A percentile compares a stretch with the other conserved stretches of the same genome.
Evolutionary conservation across 768 basidiomycete species (phyloP).

Genomic region (Pholiota conissans): DNA sequence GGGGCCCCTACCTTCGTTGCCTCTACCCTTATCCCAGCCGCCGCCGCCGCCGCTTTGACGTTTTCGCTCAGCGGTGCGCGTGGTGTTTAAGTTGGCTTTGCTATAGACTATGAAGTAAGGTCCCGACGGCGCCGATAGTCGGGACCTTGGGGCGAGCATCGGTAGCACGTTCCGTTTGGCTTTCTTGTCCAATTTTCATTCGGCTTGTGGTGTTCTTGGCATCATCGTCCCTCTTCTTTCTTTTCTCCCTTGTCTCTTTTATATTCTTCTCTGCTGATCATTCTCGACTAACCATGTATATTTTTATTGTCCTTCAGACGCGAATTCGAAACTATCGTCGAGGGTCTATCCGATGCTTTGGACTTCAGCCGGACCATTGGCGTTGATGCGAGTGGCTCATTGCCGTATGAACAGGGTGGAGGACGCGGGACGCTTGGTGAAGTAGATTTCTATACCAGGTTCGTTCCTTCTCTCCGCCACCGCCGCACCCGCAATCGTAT

Average conservation of each 20-base stretch:
- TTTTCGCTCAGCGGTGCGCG: not conserved
- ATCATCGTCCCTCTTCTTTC: too few relatives aligned
- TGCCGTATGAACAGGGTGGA: slow-evolving; percentile 72
- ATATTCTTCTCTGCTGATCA: too few relatives aligned
- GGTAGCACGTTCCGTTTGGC: too few relatives aligned
- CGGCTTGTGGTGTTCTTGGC: too few relatives aligned
- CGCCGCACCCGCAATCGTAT: not conserved
- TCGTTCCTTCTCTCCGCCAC: too few relatives aligned
- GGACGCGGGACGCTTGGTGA: slow-evolving; percentile 74
- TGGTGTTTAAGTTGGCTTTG: not conserved
- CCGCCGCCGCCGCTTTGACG: not conserved
- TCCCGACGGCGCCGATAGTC: too few relatives aligned
- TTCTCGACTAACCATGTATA: too few relatives aligned
- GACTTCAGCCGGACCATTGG: slow-evolving; percentile 94
- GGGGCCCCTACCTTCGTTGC: too few relatives aligned
- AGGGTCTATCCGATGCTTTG: slow-evolving; percentile 84
- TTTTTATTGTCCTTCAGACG: too few relatives aligned
- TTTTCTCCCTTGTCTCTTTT: too few relatives aligned
- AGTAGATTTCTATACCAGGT: slow-evolving; percentile 95
- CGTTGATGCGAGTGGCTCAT: slow-evolving; percentile 45
- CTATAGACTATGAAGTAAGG: too few relatives aligned
- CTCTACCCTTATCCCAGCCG: not conserved
- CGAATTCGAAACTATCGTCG: slow-evolving; percentile 85
- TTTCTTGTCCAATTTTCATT: not conserved
- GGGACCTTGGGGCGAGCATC: too few relatives aligned